Conservation (phyloP, 805 yeast species). For the Isabelozyma pseudorhagii region DNA sequence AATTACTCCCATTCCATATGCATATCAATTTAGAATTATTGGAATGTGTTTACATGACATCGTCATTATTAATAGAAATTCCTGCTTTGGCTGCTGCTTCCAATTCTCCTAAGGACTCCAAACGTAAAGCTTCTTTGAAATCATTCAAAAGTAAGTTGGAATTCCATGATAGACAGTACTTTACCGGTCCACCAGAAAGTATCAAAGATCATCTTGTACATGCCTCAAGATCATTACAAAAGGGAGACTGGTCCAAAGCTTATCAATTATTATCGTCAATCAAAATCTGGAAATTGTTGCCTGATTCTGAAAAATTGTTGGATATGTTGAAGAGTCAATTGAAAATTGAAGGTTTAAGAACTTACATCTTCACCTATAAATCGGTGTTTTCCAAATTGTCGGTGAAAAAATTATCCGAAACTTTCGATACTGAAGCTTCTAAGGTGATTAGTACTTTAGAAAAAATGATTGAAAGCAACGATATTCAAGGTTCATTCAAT, state of each 20-base stretch:
- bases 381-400: constrained; percentile 73
- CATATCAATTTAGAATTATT: constrained; percentile 94
- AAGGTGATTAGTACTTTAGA: constrained; percentile 63
- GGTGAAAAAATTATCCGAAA: constrained; percentile 55
- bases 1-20: constrained; percentile 95
- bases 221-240: constrained; percentile 84
- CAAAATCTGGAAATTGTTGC: constrained; percentile 82
- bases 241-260: constrained; percentile 86
- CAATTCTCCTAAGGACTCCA: constrained; percentile 61
- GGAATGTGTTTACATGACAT: constrained; percentile 90
- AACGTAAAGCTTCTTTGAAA: constrained; percentile 58
- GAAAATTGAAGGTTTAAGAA: constrained; percentile 87
- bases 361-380: constrained; percentile 86
- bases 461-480: constrained; percentile 75
- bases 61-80: constrained; percentile 84
- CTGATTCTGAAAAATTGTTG: constrained; percentile 64
- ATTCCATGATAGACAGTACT: constrained; percentile 88
- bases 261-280: constrained; percentile 68
- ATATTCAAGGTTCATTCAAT: constrained; percentile 71
- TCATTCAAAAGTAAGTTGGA: constrained; percentile 90
- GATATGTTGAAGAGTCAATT: constrained; percentile 73
- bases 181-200: constrained; percentile 97
- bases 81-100: constrained; percentile 81
- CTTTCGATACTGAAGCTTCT: constrained; percentile 60
- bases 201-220: constrained; percentile 90